Percentiles rank a stretch among this genome's conserved stretches.
These are phyloP conservation scores for Termitomyces sp. DNA, from an alignment of 1,284 basidiomycete genomes.

Conservation along the genomic window DNA sequence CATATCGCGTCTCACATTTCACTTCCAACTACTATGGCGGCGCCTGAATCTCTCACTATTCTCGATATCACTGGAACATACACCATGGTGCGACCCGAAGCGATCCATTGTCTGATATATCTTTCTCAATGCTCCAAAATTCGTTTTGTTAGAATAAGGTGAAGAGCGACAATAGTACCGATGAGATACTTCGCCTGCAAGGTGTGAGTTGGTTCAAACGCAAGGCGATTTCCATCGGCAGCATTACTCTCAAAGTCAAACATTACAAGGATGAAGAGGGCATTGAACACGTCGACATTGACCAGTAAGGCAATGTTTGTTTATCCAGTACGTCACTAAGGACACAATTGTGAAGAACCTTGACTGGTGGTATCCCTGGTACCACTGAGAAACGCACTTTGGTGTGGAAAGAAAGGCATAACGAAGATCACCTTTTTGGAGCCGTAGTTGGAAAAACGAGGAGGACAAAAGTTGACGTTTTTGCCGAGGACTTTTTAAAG, in stretches of 20 bases:
- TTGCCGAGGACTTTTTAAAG: slow-evolving; percentile 48
- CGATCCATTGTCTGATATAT: not conserved
- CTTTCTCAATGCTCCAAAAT: slow-evolving; percentile 25
- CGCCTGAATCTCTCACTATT: slow-evolving; percentile 45
- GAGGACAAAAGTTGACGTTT: slow-evolving; percentile 40
- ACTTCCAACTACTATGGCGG: slow-evolving; percentile 21
- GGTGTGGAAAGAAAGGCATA: slow-evolving; percentile 43
- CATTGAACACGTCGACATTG: slow-evolving; percentile 57
- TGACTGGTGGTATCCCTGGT: slow-evolving; percentile 53
- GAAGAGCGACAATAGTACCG: slow-evolving; percentile 47
- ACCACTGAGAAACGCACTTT: slow-evolving; percentile 49
- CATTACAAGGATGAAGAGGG: slow-evolving; percentile 54
- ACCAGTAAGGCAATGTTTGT: slow-evolving; percentile 29
- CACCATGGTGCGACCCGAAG: slow-evolving; percentile 34
- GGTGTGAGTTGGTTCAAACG: slow-evolving; percentile 60
- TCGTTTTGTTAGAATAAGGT: slow-evolving; percentile 42
- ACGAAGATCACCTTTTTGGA: slow-evolving; percentile 53
- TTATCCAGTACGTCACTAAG: not conserved
- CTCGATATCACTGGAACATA: slow-evolving; percentile 49
- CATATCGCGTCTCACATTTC: not conserved
- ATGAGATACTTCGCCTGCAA: slow-evolving; percentile 54
- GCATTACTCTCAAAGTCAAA: slow-evolving; percentile 49
- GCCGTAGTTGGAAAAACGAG: slow-evolving; percentile 46
- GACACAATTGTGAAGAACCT: slow-evolving; percentile 21
- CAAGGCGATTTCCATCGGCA: slow-evolving; percentile 46